Base-by-base conservation (phyloP, 345 rosid species). In the Sisymbrium altissimum region DNA sequence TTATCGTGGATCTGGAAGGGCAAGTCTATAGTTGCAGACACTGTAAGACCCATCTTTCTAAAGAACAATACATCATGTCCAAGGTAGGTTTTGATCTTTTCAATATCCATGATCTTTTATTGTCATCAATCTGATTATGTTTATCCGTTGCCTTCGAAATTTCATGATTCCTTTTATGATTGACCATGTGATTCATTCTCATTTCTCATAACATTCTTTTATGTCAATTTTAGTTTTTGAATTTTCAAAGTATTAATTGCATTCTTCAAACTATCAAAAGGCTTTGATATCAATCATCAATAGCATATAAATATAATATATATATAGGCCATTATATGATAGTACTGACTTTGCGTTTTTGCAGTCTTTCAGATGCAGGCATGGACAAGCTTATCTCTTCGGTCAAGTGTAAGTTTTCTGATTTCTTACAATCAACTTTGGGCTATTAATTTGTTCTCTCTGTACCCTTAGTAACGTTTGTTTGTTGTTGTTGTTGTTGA, bases 321-420 rank as follows among this genome's bases (percentile, higher is more conserved):
- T 14, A 23, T 9, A 23, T 25, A 52, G 17, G 13, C 33, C n/a
- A n/a, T n/a, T 25, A 13, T 30, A 27, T 36, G 27, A 50, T 39
- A 29, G 44, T 62, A 14, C 3, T 54, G 56, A 73, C 49, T 46
- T 48, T 25, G 38, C 53, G 49, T 36, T 61, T 32, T 21, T 86
- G 79, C 90, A 95, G 99, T 63, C 88, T 56, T 95, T 92, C 86
- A 89, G 82, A 61, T 2, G 81, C 92, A 86, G 83, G 82, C 86
- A 92, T 81, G 99, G 99, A 82, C 82, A 79, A 83, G 99, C 99
- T 71, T 95, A 90, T 80, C 98, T 95, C 81, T 95, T 92, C 87
- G 75, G 45, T 58, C 81, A 88, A 70, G 99, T 92, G 99, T 95
- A 92, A 95, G 98, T 83, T 75, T 79, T 83, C 79, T 83, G 57